Percentiles rank a stretch among this genome's conserved stretches.
These are phyloP conservation scores for Saccharomycopsis fermentans DNA, from an alignment of 805 yeast species.

Conservation along the genomic window DNA sequence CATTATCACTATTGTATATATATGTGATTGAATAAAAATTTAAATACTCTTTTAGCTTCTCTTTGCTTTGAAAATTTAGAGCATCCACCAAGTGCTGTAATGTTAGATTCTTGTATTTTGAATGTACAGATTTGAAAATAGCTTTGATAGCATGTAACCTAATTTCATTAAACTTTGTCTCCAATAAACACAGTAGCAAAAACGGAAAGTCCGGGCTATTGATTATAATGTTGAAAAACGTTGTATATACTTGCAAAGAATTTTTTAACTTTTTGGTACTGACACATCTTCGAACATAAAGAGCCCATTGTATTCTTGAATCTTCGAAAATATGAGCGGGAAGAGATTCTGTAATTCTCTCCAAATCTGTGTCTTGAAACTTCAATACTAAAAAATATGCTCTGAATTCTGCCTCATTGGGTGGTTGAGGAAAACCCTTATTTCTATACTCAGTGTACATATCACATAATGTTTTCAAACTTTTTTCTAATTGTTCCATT, in stretches of 20 bases:
- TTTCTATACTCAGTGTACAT: conserved; percentile 74
- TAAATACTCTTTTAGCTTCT: conserved; percentile 47
- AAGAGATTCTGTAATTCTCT: conserved; percentile 57
- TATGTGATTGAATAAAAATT: conserved; percentile 50
- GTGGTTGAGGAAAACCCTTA: conserved; percentile 48
- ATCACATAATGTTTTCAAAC: conserved; percentile 79
- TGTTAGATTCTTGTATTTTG: conserved; percentile 58
- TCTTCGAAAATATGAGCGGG: conserved; percentile 49
- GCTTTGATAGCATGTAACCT: conserved; percentile 64
- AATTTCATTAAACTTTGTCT: conserved; percentile 70
- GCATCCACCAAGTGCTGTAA: conserved; percentile 35
- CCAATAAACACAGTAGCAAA: conserved; percentile 62
- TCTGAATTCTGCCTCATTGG: conserved; percentile 88
- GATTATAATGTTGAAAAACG: conserved; percentile 51
- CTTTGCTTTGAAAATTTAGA: conserved; percentile 58
- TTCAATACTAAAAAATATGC: conserved; percentile 78
- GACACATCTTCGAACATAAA: conserved; percentile 55
- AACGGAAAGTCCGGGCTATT: conserved; percentile 44
- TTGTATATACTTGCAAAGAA: conserved; percentile 46
- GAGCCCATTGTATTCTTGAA: conserved; percentile 55
- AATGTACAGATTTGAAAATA: conserved; percentile 56
- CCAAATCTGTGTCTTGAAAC: conserved; percentile 75
- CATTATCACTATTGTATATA: conserved; percentile 26
- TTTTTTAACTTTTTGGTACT: conserved; percentile 45
- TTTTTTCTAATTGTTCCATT: conserved; percentile 85